Conservation (phyloP, 306 rosid genomes). For the Cercis canadensis region DNA sequence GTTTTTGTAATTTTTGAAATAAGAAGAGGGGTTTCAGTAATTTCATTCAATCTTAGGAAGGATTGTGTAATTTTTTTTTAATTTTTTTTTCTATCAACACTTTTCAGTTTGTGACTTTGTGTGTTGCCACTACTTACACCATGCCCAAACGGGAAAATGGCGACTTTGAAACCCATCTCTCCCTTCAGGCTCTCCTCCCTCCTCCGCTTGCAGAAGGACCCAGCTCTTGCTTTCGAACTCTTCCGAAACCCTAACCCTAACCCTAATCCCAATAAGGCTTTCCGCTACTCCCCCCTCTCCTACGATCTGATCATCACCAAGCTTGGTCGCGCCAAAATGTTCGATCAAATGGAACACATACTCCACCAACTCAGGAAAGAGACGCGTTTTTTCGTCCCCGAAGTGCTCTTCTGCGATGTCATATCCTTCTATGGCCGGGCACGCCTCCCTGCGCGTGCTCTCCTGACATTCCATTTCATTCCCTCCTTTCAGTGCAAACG, state of each 20-base stretch:
- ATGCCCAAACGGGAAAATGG: slow-evolving; percentile 32
- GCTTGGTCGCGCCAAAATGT: slow-evolving; percentile 80
- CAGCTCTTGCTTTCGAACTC: slow-evolving; percentile 62
- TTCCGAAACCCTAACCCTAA: slow-evolving; percentile 61
- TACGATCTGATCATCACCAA: slow-evolving; percentile 80
- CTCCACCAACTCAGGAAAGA: slow-evolving; percentile 59
- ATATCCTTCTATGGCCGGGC: slow-evolving; percentile 70
- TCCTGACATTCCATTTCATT: slow-evolving; percentile 55
- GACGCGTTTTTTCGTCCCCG: slow-evolving; percentile 55
- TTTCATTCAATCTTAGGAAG: too few relatives aligned
- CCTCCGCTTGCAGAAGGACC: slow-evolving; percentile 72
- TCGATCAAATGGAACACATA: slow-evolving; percentile 70
- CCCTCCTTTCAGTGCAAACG: slow-evolving; percentile 59
- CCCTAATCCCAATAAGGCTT: slow-evolving; percentile 41
- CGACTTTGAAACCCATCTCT: slow-evolving; percentile 54
- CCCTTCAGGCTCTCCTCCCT: slow-evolving; percentile 77
- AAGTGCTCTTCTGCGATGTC: slow-evolving; percentile 77
- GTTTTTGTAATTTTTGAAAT: too few relatives aligned
- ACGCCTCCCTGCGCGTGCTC: slow-evolving; percentile 61
- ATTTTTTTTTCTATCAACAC: too few relatives aligned
- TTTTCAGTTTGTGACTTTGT: too few relatives aligned
- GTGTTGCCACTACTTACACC: too few relatives aligned
- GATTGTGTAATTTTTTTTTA: too few relatives aligned
- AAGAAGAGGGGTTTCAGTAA: too few relatives aligned
- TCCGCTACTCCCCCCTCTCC: slow-evolving; percentile 64